A percentile compares a stretch with the other conserved stretches of the same genome.
These are phyloP conservation scores for Colletotrichum incanum DNA, from an alignment of 2,329 filamentous ascomycete genomes.

Conservation along the genomic window DNA sequence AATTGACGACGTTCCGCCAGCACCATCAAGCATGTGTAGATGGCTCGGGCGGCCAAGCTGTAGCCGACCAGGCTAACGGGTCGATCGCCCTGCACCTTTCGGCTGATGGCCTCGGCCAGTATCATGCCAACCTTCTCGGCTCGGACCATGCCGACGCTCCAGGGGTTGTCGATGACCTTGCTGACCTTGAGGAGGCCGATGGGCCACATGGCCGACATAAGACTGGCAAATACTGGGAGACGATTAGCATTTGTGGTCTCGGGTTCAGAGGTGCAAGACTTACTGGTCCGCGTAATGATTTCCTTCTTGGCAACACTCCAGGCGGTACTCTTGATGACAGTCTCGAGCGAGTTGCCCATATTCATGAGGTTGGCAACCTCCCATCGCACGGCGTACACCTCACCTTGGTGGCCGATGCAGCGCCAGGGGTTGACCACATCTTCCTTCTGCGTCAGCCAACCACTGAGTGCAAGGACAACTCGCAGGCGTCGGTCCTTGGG, in stretches of 20 bases:
- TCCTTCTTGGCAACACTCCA: slow-evolving; percentile 79
- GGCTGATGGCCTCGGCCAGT: slow-evolving; percentile 86
- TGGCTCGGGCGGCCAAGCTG: slow-evolving; percentile 84
- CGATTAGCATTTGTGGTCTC: background rate
- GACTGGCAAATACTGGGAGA: slow-evolving; percentile 65
- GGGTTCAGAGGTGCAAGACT: slow-evolving; percentile 46
- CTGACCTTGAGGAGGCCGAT: slow-evolving; percentile 76
- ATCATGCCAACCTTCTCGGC: slow-evolving; percentile 80
- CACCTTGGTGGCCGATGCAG: slow-evolving; percentile 79
- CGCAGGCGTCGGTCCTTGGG: slow-evolving; percentile 78
- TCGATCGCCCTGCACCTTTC: slow-evolving; percentile 86
- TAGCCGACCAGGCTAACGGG: slow-evolving; percentile 87
- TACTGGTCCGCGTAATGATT: slow-evolving; percentile 63
- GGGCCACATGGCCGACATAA: slow-evolving; percentile 76
- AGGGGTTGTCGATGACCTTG: slow-evolving; percentile 86
- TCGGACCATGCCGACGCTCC: slow-evolving; percentile 81
- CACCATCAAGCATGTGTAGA: slow-evolving; percentile 86
- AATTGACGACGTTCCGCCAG: slow-evolving; percentile 88
- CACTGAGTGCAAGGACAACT: slow-evolving; percentile 86
- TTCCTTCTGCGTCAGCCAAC: slow-evolving; percentile 82
- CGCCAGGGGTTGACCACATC: slow-evolving; percentile 86
- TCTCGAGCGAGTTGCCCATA: slow-evolving; percentile 83
- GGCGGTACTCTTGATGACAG: slow-evolving; percentile 84
- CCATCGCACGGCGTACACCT: slow-evolving; percentile 88
- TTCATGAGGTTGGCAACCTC: slow-evolving; percentile 84